These are phyloP conservation scores for Pythium monospermum DNA, from an alignment of 352 stramenopile species.

Conservation along the genomic window DNA sequence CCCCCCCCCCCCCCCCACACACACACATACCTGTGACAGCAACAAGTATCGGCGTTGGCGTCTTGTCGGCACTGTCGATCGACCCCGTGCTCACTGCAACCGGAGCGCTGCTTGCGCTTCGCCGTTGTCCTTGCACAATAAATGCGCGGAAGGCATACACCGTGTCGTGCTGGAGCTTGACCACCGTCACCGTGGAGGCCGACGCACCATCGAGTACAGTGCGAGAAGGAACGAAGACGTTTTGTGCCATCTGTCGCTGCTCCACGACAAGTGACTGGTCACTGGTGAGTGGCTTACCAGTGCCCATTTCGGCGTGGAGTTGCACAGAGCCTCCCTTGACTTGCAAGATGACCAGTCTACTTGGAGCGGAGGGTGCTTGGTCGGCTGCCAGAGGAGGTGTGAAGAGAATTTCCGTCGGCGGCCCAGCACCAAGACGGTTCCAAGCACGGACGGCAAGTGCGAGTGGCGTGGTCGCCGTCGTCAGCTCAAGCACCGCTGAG, in stretches of 20 bases:
- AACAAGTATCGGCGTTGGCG: constrained; percentile 28
- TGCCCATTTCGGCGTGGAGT: not conserved
- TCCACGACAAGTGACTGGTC: constrained; percentile 17
- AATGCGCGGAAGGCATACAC: constrained; percentile 44
- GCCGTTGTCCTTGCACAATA: constrained; percentile 7
- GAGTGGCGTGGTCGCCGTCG: not conserved
- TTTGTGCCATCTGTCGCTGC: constrained; percentile 25
- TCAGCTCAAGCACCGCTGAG: constrained; percentile 22
- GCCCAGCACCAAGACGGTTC: constrained; percentile 32
- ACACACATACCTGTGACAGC: constrained; percentile 31
- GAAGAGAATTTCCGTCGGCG: constrained; percentile 16
- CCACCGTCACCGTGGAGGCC: constrained; percentile 19
- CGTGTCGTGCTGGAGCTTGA: constrained; percentile 44
- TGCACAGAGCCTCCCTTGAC: constrained; percentile 13
- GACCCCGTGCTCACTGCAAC: constrained; percentile 27
- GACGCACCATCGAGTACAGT: constrained; percentile 6
- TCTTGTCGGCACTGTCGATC: constrained; percentile 27
- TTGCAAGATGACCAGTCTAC: not conserved
- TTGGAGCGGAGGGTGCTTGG: not conserved
- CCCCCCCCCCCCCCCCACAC: constrained; percentile 32
- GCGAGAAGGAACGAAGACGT: constrained; percentile 20
- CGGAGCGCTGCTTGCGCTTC: constrained; percentile 25
- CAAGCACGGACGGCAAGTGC: constrained; percentile 33
- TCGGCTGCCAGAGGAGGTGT: constrained; percentile 2
- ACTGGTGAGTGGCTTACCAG: too few species aligned